A percentile compares a stretch with the other conserved stretches of the same genome.
phyloP scores from a whole-genome alignment of 2,329 filamentous ascomycete species.

The Tolypocladium capitatum region DNA sequence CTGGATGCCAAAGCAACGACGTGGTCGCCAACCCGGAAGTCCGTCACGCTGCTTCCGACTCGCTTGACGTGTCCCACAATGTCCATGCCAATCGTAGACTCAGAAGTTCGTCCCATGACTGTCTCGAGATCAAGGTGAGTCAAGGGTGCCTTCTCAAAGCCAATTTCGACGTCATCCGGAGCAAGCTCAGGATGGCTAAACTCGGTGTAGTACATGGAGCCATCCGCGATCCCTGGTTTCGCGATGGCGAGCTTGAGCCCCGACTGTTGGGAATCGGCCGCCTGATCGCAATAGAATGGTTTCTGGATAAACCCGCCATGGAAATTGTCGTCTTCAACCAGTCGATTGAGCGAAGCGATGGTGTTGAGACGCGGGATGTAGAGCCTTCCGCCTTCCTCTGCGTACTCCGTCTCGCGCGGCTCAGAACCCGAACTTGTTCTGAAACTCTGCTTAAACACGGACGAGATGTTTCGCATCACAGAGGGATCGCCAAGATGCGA shows the following conservation, averaged over 20 bases:
- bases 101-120: conserved; percentile 16
- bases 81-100: conserved; percentile 26
- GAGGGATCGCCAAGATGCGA: conserved; percentile 8
- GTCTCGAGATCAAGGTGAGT: conserved; percentile 23
- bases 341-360: conserved; percentile 24
- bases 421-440: conserved; percentile 2
- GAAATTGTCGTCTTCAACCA: conserved; percentile 24
- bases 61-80: conserved; percentile 22
- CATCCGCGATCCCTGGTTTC: conserved; percentile 13
- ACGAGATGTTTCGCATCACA: conserved; percentile 10
- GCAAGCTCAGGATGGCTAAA: conserved; percentile 9
- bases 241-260: conserved; percentile 12
- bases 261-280: background rate
- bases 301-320: conserved; percentile 3
- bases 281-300: conserved; percentile 7
- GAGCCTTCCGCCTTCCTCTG: conserved; percentile 21
- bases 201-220: conserved; percentile 13
- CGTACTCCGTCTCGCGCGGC: conserved; percentile 29
- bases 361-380: conserved; percentile 32
- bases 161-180: conserved; percentile 25
- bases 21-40: conserved; percentile 21
- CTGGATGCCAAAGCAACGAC: conserved; percentile 26
- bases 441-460: conserved; percentile 14
- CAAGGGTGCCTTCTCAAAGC: conserved; percentile 22
- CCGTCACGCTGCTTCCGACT: conserved; percentile 17